Conservation (phyloP, 169 alveolate species). For the Cryptosporidium tyzzeri region DNA sequence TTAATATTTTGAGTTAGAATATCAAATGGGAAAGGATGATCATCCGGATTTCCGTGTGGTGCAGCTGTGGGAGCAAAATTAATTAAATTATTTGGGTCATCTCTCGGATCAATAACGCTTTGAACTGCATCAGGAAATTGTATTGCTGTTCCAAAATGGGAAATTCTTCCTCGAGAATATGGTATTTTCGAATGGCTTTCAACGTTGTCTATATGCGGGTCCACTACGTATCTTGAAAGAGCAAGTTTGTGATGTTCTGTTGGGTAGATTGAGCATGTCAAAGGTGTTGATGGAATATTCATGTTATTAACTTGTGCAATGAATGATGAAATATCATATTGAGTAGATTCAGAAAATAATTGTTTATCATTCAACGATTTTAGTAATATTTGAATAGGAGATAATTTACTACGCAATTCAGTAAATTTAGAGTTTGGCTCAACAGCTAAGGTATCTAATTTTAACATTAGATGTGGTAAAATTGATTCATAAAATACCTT, state of each 20-base stretch:
- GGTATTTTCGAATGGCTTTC: constrained; percentile 41
- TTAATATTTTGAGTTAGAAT: constrained; percentile 69
- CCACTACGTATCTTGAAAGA: constrained; percentile 63
- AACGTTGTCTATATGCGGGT: constrained; percentile 61
- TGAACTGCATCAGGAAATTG: neutral
- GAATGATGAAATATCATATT: constrained; percentile 37
- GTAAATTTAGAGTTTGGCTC: constrained; percentile 56
- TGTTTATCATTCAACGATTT: neutral
- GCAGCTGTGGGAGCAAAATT: constrained; percentile 75
- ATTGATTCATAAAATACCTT: constrained; percentile 57
- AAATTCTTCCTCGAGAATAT: constrained; percentile 72
- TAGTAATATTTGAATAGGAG: constrained; percentile 29
- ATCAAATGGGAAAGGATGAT: constrained; percentile 60
- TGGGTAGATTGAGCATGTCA: constrained; percentile 54
- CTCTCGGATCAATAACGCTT: constrained; percentile 64
- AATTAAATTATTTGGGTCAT: constrained; percentile 59
- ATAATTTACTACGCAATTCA: constrained; percentile 13
- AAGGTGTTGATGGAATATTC: constrained; percentile 18
- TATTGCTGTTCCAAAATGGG: constrained; percentile 23
- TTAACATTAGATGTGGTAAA: constrained; percentile 54
- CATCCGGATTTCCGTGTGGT: constrained; percentile 71
- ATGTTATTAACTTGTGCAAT: constrained; percentile 30
- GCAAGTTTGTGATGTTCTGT: constrained; percentile 38
- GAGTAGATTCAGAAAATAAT: constrained; percentile 1
- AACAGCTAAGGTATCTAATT: constrained; percentile 33